Percentiles rank a stretch among this genome's conserved stretches.
Conservation (phyloP, 345 rosid genomes). For the Laguncularia racemosa region DNA sequence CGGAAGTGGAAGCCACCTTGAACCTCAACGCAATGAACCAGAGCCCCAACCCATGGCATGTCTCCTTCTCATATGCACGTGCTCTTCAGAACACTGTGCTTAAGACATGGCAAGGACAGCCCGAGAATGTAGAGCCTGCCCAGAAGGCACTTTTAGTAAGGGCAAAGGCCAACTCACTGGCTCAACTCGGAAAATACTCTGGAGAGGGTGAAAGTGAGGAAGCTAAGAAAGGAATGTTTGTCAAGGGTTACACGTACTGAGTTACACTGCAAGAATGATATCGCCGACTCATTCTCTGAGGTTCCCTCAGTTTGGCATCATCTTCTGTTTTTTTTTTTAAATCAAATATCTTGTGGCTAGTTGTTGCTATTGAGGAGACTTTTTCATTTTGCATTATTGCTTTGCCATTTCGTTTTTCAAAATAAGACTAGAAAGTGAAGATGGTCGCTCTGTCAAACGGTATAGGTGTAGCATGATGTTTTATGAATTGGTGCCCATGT, state of each 20-base stretch:
- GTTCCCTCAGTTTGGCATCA: too few relatives aligned
- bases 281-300: too few relatives aligned
- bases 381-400: too few relatives aligned
- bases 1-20: constrained; percentile 88
- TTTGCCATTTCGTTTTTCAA: too few relatives aligned
- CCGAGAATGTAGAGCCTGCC: constrained; percentile 72
- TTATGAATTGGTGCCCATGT: too few relatives aligned
- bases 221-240: constrained; percentile 96
- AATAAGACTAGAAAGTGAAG: too few relatives aligned
- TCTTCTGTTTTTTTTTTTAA: too few relatives aligned
- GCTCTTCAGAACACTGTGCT: constrained; percentile 93
- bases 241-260: constrained; percentile 92
- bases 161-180: constrained; percentile 92
- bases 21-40: constrained; percentile 98
- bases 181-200: constrained; percentile 89
- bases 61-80: constrained; percentile 96
- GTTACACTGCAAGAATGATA: neutral
- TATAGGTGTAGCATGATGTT: too few relatives aligned
- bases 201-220: constrained; percentile 83
- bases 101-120: constrained; percentile 91
- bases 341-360: too few relatives aligned
- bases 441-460: too few relatives aligned
- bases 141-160: constrained; percentile 86
- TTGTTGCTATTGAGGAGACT: too few relatives aligned
- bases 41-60: constrained; percentile 97